Conservation (phyloP, 2,329 filamentous ascomycete genomes). For the Ophioceras dolichostomum region DNA sequence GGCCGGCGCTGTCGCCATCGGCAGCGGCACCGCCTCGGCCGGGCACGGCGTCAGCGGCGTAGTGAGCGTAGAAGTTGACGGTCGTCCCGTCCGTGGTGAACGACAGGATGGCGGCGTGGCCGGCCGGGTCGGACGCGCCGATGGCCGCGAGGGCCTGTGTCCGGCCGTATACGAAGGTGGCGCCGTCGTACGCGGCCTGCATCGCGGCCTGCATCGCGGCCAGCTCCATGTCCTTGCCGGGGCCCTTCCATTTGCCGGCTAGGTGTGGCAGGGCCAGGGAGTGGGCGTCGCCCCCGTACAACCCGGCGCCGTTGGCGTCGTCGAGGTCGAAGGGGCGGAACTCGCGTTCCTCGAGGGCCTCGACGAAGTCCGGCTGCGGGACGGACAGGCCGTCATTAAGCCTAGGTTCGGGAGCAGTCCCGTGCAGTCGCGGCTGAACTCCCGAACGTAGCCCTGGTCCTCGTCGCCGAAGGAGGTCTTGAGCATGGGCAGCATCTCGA, state of each 20-base stretch:
- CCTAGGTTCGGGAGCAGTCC: too few species aligned
- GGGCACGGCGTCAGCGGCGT: too few species aligned
- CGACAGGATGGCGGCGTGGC: slow-evolving; percentile 12
- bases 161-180: slow-evolving; percentile 14
- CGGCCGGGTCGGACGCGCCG: slow-evolving; percentile 7
- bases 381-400: slow-evolving; percentile 15
- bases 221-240: slow-evolving; percentile 5
- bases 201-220: slow-evolving; percentile 7
- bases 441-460: too few species aligned
- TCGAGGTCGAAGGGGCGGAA: slow-evolving; percentile 7
- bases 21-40: too few species aligned
- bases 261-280: slow-evolving; percentile 15
- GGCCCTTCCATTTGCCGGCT: slow-evolving; percentile 14
- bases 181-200: slow-evolving; percentile 11
- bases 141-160: slow-evolving; percentile 12
- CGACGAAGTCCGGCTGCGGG: slow-evolving; percentile 16
- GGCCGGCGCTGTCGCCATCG: slow-evolving; percentile 4
- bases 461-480: too few species aligned
- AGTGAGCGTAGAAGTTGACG: slow-evolving; percentile 15
- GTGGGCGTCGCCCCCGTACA: slow-evolving; percentile 6
- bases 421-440: too few species aligned
- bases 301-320: slow-evolving; percentile 7
- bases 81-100: slow-evolving; percentile 14
- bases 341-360: slow-evolving; percentile 10
- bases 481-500: too few species aligned